Base-by-base conservation (phyloP, 2,329 filamentous ascomycete genomes). In the Botrytis fabae region DNA sequence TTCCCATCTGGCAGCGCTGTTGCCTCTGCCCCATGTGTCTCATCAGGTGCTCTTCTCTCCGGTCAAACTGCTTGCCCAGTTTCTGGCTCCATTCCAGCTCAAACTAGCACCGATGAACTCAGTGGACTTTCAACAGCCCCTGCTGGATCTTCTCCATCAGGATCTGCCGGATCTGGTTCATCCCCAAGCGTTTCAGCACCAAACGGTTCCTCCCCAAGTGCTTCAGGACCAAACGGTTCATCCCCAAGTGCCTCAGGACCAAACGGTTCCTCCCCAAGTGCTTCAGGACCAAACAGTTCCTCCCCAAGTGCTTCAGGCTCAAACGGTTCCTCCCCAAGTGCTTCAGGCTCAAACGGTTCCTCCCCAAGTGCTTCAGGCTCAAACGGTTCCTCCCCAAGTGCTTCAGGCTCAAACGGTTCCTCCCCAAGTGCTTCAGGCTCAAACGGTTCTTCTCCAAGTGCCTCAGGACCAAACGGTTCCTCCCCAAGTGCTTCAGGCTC, bases 11-110 rank as follows among this genome's bases (percentile, higher is more conserved):
- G 40, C 20, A 70, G 10, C 14, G 42, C 51, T 9, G 9, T 7
- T 62, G 38, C 60, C 8, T 42, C 60, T 28, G 12, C 2, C 18
- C 60, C 60, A 62, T 62, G 60, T 62, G 46, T 54, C 32, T 54
- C 48, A 16, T 40, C 51, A 38, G 65, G 44, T 4, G 18, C 64
- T 28, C 51, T 57, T 40, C 28, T 35, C 32, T 51, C 46, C 5
- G 28, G 32, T 35, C 65, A 69, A 59, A 54, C 46, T n/a, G 63
- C 63, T 51, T 68, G 44, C 28, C 46, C 66, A 60, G 51, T 44
- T 32, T 48, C 46, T 35, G 32, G 22, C 10, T 38, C 66, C 20
- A 22, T 18, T 12, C 48, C 38, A 44, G 8, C 12, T 68, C 44
- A 51, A 35, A 51, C 64, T 16, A 54, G 64, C 32, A 2, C 64